Evolutionary conservation across 495 filamentous ascomycete genomes (phyloP).

Genomic region (Penicillium arizonense): DNA sequence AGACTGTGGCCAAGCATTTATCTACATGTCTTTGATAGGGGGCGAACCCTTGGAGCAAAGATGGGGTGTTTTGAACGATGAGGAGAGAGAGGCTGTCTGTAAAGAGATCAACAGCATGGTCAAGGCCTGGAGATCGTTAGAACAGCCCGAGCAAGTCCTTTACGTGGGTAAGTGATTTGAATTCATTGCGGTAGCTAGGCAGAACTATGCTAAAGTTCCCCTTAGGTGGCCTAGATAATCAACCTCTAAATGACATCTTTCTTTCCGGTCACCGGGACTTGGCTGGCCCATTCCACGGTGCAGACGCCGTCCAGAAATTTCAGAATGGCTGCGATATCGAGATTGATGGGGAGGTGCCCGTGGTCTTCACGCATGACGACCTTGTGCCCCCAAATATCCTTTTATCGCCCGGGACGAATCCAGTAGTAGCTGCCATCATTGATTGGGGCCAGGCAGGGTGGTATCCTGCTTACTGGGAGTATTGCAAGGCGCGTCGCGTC

Average conservation of each 20-base stretch:
- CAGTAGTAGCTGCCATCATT: conserved; percentile 25
- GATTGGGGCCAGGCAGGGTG: conserved; percentile 23
- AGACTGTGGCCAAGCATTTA: conserved; percentile 40
- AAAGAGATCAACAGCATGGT: conserved; percentile 32
- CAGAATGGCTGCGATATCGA: conserved; percentile 24
- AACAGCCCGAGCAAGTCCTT: conserved; percentile 23
- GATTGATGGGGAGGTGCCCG: conserved; percentile 11
- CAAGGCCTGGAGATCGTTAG: conserved; percentile 27
- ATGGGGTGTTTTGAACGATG: conserved; percentile 32
- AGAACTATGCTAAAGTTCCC: conserved; percentile 1
- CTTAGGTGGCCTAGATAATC: conserved; percentile 20
- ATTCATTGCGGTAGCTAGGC: conserved; percentile 6
- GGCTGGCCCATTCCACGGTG: conserved; percentile 21
- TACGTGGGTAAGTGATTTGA: conserved; percentile 30
- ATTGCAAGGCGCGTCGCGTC: conserved; percentile 33
- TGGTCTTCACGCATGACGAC: conserved; percentile 38
- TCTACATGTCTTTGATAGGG: conserved; percentile 46
- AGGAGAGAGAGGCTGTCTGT: conserved; percentile 38
- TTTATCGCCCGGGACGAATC: conserved; percentile 25
- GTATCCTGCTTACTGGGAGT: conserved; percentile 49
- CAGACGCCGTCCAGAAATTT: conserved; percentile 22
- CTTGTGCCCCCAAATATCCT: conserved; percentile 39
- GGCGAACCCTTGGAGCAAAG: conserved; percentile 36
- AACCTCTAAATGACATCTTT: conserved; percentile 25
- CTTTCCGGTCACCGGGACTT: conserved; percentile 9